Percentiles rank a stretch among this genome's conserved stretches.
Evolutionary conservation across 257 asterid genomes (phyloP).

Genomic region (Nicotiana paniculata): DNA sequence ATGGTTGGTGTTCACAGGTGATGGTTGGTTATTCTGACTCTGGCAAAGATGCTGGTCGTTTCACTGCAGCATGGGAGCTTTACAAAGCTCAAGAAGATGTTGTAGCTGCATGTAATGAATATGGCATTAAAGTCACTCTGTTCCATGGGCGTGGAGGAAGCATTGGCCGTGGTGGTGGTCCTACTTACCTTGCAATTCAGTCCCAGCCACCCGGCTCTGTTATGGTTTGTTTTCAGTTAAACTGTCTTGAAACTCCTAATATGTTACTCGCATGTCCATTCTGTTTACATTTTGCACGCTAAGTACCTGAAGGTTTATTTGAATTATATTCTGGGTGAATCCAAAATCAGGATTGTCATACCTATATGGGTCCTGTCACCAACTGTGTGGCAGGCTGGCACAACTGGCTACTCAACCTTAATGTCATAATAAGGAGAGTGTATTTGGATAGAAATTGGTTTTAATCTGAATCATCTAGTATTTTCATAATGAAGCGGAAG

Average conservation of each 20-base stretch:
- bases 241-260: background rate
- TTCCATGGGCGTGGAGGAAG: constrained; percentile 99
- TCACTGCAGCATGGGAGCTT: constrained; percentile 96
- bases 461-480: background rate
- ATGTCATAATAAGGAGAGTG: background rate
- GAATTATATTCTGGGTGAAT: background rate
- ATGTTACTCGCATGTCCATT: background rate
- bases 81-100: constrained; percentile 99
- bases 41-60: constrained; percentile 98
- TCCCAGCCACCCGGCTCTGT: constrained; percentile 99
- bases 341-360: background rate
- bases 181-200: constrained; percentile 89
- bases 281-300: no score
- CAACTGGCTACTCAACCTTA: background rate
- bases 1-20: constrained; percentile 47
- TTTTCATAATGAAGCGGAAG: background rate
- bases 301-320: background rate
- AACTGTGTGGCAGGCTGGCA: background rate
- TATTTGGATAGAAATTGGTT: background rate
- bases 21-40: constrained; percentile 99
- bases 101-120: constrained; percentile 84
- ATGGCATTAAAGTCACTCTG: constrained; percentile 77
- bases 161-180: constrained; percentile 99
- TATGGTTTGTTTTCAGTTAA: constrained; percentile 49
- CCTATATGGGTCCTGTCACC: background rate